These are phyloP conservation scores for Gillenia trifoliata DNA, from an alignment of 306 rosid genomes.

Conservation along the genomic window DNA sequence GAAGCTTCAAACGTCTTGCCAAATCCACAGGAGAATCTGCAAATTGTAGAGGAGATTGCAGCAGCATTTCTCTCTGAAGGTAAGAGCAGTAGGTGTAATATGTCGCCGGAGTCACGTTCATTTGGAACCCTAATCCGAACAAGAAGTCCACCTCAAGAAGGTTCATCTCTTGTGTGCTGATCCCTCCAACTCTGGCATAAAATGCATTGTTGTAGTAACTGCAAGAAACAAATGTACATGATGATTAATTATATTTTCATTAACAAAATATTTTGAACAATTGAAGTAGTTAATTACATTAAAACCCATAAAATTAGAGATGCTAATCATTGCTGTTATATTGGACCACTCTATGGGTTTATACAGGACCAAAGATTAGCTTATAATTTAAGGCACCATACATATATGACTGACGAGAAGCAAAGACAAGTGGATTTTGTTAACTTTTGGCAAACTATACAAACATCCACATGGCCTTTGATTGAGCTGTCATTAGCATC, in stretches of 20 bases:
- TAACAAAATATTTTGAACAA: neutral
- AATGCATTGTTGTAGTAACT: conserved; percentile 92
- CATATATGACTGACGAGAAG: neutral
- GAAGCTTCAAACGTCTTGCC: conserved; percentile 41
- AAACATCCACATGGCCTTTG: neutral
- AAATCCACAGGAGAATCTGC: conserved; percentile 40
- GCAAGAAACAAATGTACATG: neutral
- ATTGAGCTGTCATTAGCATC: neutral
- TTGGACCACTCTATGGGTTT: neutral
- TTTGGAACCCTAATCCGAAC: conserved; percentile 72
- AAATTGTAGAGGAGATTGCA: conserved; percentile 42
- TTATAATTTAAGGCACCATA: neutral
- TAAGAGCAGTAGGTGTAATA: conserved; percentile 61
- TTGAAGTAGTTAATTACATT: neutral
- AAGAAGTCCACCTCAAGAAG: conserved; percentile 76
- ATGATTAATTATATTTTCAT: neutral
- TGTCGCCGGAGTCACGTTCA: conserved; percentile 63
- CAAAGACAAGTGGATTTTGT: neutral
- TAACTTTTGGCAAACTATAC: neutral
- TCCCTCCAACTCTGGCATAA: conserved; percentile 95
- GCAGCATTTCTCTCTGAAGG: conserved; percentile 62
- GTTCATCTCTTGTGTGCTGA: conserved; percentile 78
- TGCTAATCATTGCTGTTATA: neutral
- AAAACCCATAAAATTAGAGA: neutral
- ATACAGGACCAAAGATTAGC: neutral